A percentile compares a stretch with the other conserved stretches of the same genome.
Evolutionary conservation across 2,329 filamentous ascomycete genomes (phyloP).

Genomic region (Aspergillus glaucus): DNA sequence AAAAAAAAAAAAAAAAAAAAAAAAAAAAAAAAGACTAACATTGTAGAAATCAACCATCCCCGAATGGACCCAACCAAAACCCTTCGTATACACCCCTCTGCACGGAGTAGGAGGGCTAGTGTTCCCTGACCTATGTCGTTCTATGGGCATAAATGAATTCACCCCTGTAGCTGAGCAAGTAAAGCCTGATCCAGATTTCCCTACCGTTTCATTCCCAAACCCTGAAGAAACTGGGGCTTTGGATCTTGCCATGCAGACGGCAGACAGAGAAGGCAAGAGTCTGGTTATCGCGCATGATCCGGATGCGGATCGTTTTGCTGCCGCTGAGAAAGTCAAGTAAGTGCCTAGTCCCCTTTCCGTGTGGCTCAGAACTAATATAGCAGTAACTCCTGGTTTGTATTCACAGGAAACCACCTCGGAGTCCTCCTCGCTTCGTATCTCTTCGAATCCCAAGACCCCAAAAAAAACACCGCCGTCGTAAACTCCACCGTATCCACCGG

Average conservation of each 20-base stretch:
- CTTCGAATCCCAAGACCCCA: conserved; percentile 40
- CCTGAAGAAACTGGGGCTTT: conserved; percentile 60
- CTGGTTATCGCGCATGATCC: conserved; percentile 59
- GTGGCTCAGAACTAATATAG: neutral
- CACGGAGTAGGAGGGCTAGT: conserved; percentile 35
- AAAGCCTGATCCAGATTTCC: conserved; percentile 57
- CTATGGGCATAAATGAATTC: conserved; percentile 29
- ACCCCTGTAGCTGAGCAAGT: conserved; percentile 41
- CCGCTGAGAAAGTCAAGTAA: conserved; percentile 50
- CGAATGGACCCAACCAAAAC: conserved; percentile 19
- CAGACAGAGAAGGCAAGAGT: conserved; percentile 42
- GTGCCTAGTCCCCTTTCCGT: conserved; percentile 5
- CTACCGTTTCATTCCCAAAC: conserved; percentile 60
- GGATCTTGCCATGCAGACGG: conserved; percentile 52
- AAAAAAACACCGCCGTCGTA: conserved; percentile 46
- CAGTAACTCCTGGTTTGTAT: conserved; percentile 50
- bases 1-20: neutral
- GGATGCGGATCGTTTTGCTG: conserved; percentile 59
- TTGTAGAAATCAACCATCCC: conserved; percentile 29
- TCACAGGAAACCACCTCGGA: conserved; percentile 61
- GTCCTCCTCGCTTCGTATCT: conserved; percentile 54
- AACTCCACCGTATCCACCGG: conserved; percentile 59
- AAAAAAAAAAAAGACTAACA: conserved; percentile 7
- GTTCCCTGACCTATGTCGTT: conserved; percentile 28
- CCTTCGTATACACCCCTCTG: conserved; percentile 40